Conservation (phyloP, 2,329 filamentous ascomycete genomes). For the Pseudopyricularia cyperi region DNA sequence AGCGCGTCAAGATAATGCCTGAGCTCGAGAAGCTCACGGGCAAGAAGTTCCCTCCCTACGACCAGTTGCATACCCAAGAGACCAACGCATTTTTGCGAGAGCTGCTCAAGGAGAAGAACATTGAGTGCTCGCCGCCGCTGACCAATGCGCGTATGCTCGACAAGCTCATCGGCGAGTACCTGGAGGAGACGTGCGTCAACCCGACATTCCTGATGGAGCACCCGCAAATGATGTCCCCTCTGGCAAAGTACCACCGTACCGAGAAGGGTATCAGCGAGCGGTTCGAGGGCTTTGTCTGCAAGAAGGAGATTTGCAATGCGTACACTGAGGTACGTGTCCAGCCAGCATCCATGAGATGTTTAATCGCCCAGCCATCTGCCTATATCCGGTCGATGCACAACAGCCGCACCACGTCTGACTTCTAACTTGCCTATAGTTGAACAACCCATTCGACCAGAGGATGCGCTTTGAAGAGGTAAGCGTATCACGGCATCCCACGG, state of each 20-base stretch:
- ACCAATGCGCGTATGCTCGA: constrained; percentile 96
- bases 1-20: constrained; percentile 88
- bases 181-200: constrained; percentile 87
- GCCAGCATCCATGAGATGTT: background rate
- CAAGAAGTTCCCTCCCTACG: constrained; percentile 84
- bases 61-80: constrained; percentile 80
- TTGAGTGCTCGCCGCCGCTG: constrained; percentile 79
- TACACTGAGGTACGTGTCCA: constrained; percentile 57
- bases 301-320: constrained; percentile 93
- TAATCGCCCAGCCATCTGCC: background rate
- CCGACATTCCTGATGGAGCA: constrained; percentile 78
- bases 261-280: constrained; percentile 82
- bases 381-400: too few species aligned
- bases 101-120: constrained; percentile 76
- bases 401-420: background rate
- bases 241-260: constrained; percentile 87
- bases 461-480: constrained; percentile 65
- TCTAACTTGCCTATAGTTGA: constrained; percentile 39
- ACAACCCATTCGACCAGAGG: constrained; percentile 91
- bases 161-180: constrained; percentile 85
- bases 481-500: background rate
- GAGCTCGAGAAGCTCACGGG: constrained; percentile 79
- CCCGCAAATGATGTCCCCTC: constrained; percentile 77
- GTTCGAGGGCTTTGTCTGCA: constrained; percentile 94
- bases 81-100: constrained; percentile 77